phyloP scores from a whole-genome alignment of 2,329 filamentous ascomycete genomes.

The Paecilomyces variotii region DNA sequence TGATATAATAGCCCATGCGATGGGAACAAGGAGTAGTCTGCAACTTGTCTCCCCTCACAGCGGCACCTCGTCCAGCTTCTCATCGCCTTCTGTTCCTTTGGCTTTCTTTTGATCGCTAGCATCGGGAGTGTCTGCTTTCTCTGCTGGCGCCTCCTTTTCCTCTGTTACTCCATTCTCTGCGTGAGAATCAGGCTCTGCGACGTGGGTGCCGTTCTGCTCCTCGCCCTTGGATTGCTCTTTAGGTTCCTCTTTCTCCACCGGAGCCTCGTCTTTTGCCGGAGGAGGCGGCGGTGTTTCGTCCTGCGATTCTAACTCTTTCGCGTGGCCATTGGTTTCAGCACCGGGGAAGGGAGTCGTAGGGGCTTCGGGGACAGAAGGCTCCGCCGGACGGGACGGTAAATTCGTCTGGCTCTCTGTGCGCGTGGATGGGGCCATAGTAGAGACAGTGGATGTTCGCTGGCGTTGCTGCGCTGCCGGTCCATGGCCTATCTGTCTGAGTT shows the following conservation, averaged over 20 bases:
- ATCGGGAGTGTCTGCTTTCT: background rate
- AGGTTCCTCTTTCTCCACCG: slow-evolving; percentile 14
- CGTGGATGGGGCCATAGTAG: background rate
- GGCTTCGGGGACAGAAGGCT: slow-evolving; percentile 11
- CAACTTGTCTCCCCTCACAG: background rate
- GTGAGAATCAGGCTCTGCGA: background rate
- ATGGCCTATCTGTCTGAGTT: slow-evolving; percentile 45
- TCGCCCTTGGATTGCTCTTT: background rate
- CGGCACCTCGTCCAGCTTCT: slow-evolving; percentile 29
- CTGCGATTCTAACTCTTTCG: slow-evolving; percentile 14
- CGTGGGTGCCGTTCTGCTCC: background rate
- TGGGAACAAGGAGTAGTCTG: background rate
- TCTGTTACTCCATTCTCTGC: background rate
- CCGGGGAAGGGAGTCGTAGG: slow-evolving; percentile 29
- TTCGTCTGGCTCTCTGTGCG: background rate
- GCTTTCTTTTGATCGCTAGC: slow-evolving; percentile 14
- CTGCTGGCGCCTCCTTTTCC: background rate
- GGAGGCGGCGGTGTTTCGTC: slow-evolving; percentile 17
- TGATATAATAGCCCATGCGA: background rate
- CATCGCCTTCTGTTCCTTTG: slow-evolving; percentile 24
- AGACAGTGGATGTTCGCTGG: slow-evolving; percentile 15
- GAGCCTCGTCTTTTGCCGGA: slow-evolving; percentile 11
- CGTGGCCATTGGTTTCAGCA: slow-evolving; percentile 18
- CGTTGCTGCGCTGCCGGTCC: slow-evolving; percentile 25
- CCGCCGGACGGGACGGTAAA: background rate